phyloP scores from a whole-genome alignment of 2,329 filamentous ascomycete genomes.

The Scedosporium dehoogii region DNA sequence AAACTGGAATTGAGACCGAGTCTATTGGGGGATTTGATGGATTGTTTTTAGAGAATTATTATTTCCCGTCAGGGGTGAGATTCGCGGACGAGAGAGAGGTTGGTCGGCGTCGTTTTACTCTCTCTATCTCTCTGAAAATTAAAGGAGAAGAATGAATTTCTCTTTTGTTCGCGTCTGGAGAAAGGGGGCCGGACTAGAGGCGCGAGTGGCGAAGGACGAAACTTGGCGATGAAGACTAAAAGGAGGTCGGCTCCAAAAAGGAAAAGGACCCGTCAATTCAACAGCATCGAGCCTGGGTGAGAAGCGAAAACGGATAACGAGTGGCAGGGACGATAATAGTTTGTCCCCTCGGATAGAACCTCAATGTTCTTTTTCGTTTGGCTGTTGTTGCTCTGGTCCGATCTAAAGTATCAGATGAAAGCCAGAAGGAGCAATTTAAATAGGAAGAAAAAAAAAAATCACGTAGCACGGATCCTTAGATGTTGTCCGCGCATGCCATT shows the following conservation, averaged over 20 bases:
- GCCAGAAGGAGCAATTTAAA: neutral
- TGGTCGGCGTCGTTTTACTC: neutral
- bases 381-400: neutral
- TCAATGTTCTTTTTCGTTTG: neutral
- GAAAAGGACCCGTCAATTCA: neutral
- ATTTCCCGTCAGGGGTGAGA: neutral
- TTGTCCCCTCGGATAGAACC: neutral
- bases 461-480: neutral
- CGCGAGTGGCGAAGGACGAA: neutral
- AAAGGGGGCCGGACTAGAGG: neutral
- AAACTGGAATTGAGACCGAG: neutral
- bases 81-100: neutral
- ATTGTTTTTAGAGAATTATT: neutral
- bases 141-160: neutral
- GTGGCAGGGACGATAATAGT: slow-evolving; percentile 4
- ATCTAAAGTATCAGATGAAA: neutral
- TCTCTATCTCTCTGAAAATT: neutral
- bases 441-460: neutral
- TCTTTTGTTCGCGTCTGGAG: neutral
- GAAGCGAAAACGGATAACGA: slow-evolving; percentile 6
- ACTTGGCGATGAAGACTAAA: neutral
- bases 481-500: slow-evolving; percentile 2
- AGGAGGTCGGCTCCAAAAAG: neutral
- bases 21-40: neutral
- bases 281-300: neutral